phyloP scores from a whole-genome alignment of 805 yeast species.

The Starmerella cellae region DNA sequence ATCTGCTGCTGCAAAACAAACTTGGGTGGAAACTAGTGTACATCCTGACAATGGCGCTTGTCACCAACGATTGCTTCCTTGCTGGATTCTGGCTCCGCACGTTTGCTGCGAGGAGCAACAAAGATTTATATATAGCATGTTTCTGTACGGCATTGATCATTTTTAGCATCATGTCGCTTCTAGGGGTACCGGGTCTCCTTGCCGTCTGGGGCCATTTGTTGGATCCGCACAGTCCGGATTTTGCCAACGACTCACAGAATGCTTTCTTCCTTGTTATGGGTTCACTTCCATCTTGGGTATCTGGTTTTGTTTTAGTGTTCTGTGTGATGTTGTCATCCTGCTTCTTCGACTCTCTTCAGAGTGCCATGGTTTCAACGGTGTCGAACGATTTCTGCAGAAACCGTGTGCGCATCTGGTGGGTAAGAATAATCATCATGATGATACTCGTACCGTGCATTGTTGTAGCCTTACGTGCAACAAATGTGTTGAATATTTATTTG shows the following conservation, averaged over 20 bases:
- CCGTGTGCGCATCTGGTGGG: constrained; percentile 50
- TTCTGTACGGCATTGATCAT: constrained; percentile 57
- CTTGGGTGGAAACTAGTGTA: constrained; percentile 84
- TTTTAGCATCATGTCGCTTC: constrained; percentile 51
- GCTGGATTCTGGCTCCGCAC: constrained; percentile 91
- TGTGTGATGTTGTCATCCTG: constrained; percentile 65
- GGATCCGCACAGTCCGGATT: constrained; percentile 31
- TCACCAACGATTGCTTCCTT: constrained; percentile 79
- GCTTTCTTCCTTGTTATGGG: constrained; percentile 53
- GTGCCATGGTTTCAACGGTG: constrained; percentile 75
- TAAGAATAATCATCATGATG: constrained; percentile 54
- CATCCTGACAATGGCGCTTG: constrained; percentile 70
- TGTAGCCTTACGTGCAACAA: constrained; percentile 70
- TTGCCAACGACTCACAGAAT: constrained; percentile 47
- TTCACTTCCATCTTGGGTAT: constrained; percentile 75
- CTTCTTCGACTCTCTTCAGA: constrained; percentile 76
- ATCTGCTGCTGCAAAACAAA: constrained; percentile 49
- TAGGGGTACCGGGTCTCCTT: constrained; percentile 71
- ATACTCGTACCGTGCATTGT: constrained; percentile 76
- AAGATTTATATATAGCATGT: constrained; percentile 62
- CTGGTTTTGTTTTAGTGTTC: constrained; percentile 69
- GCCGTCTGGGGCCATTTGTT: constrained; percentile 80
- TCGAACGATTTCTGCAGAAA: constrained; percentile 85
- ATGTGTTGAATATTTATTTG: constrained; percentile 72
- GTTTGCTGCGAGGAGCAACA: constrained; percentile 69